phyloP scores from a whole-genome alignment of 2,329 filamentous ascomycete genomes.

The Amylocarpus encephaloides region DNA sequence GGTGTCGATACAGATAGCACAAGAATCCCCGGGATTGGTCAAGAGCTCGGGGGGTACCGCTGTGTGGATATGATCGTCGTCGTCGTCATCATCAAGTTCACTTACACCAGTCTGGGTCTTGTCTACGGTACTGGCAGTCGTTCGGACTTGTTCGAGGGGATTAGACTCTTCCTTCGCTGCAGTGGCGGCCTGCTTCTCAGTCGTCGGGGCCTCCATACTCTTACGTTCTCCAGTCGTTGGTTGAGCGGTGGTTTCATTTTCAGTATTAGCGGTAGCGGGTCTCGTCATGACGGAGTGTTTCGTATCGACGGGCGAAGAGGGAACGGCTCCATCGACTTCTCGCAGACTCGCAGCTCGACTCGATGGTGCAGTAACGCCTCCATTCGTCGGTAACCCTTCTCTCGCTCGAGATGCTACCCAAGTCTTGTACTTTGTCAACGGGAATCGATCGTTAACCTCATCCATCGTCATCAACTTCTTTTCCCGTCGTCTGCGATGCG shows the following conservation, averaged over 20 bases:
- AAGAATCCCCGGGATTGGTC: constrained; percentile 79
- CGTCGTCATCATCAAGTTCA: constrained; percentile 50
- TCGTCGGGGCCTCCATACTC: constrained; percentile 15
- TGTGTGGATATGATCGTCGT: constrained; percentile 73
- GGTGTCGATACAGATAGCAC: constrained; percentile 91
- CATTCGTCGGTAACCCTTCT: constrained; percentile 75
- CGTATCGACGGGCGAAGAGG: constrained; percentile 31
- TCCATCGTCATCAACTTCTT: constrained; percentile 99
- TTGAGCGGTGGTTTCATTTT: constrained; percentile 12
- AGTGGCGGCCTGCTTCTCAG: constrained; percentile 20
- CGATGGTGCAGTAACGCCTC: constrained; percentile 70
- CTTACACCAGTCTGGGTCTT: constrained; percentile 32
- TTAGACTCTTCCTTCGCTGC: constrained; percentile 24
- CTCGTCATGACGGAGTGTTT: constrained; percentile 32
- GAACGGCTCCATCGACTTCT: constrained; percentile 53
- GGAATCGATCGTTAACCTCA: constrained; percentile 96
- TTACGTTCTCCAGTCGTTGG: constrained; percentile 13
- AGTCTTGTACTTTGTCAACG: constrained; percentile 90
- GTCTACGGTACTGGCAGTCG: constrained; percentile 29
- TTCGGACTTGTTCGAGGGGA: constrained; percentile 25
- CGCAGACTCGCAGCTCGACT: constrained; percentile 70
- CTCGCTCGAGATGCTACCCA: constrained; percentile 82
- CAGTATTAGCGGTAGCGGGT: constrained; percentile 21
- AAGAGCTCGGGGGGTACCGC: constrained; percentile 77
- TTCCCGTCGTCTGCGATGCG: constrained; percentile 80